phyloP scores from a whole-genome alignment of 495 filamentous ascomycete species.

The Penicillium simplicissimum region DNA sequence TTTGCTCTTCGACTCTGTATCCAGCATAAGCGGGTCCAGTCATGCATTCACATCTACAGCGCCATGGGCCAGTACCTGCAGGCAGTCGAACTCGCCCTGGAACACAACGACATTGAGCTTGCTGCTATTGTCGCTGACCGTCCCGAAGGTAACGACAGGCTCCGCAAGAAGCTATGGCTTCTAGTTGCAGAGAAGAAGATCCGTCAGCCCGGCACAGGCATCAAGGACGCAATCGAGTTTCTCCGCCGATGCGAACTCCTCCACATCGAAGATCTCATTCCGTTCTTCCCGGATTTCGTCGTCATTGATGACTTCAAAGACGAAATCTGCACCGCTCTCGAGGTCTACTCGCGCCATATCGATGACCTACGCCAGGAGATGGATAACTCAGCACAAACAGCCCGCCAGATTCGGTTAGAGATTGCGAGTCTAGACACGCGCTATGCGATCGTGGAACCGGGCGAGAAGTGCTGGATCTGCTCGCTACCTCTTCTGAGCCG shows the following conservation, averaged over 20 bases:
- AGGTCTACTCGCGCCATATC: slow-evolving; percentile 88
- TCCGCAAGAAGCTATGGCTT: slow-evolving; percentile 94
- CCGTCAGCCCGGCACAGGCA: slow-evolving; percentile 69
- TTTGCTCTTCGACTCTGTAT: slow-evolving; percentile 96
- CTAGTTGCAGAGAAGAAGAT: slow-evolving; percentile 93
- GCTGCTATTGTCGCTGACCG: slow-evolving; percentile 88
- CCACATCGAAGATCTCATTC: slow-evolving; percentile 93
- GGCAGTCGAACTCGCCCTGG: slow-evolving; percentile 87
- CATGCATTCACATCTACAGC: slow-evolving; percentile 93
- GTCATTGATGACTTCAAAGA: slow-evolving; percentile 99
- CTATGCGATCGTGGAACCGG: slow-evolving; percentile 95
- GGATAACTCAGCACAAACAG: slow-evolving; percentile 88
- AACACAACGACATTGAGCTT: slow-evolving; percentile 85
- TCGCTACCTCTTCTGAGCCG: slow-evolving; percentile 79
- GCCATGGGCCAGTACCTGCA: slow-evolving; percentile 90
- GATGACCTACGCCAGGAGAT: slow-evolving; percentile 89
- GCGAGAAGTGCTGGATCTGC: slow-evolving; percentile 90
- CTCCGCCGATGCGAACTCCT: slow-evolving; percentile 87
- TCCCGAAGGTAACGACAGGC: slow-evolving; percentile 69
- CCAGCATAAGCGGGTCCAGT: slow-evolving; percentile 85
- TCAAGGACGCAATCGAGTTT: slow-evolving; percentile 95
- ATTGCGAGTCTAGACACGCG: slow-evolving; percentile 80
- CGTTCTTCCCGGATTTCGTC: slow-evolving; percentile 99
- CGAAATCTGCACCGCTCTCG: slow-evolving; percentile 90
- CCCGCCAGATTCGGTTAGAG: slow-evolving; percentile 82